Conservation (phyloP, 768 basidiomycete species). For the Suillus bovinus region DNA sequence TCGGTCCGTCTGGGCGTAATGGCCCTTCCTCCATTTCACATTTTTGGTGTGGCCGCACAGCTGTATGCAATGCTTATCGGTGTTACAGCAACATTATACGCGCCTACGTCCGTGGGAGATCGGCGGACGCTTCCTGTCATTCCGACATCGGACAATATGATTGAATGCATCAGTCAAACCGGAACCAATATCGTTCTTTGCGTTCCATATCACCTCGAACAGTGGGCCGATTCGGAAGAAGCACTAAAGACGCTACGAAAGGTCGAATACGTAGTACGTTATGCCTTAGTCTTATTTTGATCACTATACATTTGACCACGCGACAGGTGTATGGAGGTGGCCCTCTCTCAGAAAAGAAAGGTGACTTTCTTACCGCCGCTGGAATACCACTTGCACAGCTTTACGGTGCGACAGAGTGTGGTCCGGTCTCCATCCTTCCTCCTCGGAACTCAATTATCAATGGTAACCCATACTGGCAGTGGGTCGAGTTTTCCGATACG, state of each 20-base stretch:
- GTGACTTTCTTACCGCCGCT: conserved; percentile 27
- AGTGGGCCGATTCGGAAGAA: conserved; percentile 9
- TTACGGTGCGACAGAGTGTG: conserved; percentile 41
- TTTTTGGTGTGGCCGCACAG: conserved; percentile 28
- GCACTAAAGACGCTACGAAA: conserved; percentile 7
- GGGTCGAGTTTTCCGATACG: conserved; percentile 9
- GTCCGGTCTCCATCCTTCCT: conserved; percentile 18
- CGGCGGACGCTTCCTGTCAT: conserved; percentile 4
- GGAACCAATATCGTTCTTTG: not conserved
- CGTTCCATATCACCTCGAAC: conserved; percentile 11
- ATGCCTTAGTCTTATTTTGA: not conserved
- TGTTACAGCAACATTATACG: conserved; percentile 24
- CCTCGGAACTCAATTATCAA: conserved; percentile 27
- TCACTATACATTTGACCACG: not conserved
- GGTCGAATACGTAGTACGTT: conserved; percentile 8
- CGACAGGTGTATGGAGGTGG: conserved; percentile 36
- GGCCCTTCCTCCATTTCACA: conserved; percentile 36
- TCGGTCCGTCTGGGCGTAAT: conserved; percentile 20
- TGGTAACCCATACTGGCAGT: conserved; percentile 10
- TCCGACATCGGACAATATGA: conserved; percentile 10
- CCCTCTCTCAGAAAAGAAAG: conserved; percentile 31
- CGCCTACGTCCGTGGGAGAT: conserved; percentile 22
- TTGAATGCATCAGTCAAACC: conserved; percentile 3
- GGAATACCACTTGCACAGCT: conserved; percentile 32
- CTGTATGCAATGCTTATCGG: conserved; percentile 27